These are phyloP conservation scores for Thuidium tamariscinum DNA, from an alignment of 225 moss, liverwort and hornwort genomes.

Conservation along the genomic window DNA sequence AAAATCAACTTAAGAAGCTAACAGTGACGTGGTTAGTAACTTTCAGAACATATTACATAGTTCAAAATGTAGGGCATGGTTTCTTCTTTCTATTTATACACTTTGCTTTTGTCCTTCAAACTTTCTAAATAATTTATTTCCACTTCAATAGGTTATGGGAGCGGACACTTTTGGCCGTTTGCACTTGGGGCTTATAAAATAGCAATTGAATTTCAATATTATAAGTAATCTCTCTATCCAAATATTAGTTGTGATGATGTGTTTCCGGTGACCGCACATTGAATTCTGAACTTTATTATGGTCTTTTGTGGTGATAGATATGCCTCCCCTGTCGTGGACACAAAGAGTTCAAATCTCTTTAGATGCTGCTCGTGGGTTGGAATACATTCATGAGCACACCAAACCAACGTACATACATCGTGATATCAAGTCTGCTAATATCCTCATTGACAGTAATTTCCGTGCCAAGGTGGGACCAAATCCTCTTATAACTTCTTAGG, in stretches of 20 bases:
- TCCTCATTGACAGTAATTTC: conserved; percentile 68
- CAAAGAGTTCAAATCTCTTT: conserved; percentile 81
- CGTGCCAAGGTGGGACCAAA: conserved; percentile 63
- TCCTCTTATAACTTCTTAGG: neutral
- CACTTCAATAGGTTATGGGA: neutral
- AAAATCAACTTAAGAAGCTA: neutral
- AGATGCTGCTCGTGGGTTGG: conserved; percentile 90
- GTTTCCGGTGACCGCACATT: neutral
- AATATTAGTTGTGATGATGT: neutral
- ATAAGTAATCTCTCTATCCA: neutral
- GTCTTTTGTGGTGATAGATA: conserved; percentile 22
- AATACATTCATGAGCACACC: conserved; percentile 96
- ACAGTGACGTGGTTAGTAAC: neutral
- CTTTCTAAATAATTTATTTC: neutral
- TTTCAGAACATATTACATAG: neutral
- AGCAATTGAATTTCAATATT: neutral
- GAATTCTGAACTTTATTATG: neutral
- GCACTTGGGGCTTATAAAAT: neutral
- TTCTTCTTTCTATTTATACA: neutral
- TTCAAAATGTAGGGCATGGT: neutral
- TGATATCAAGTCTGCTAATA: conserved; percentile 93
- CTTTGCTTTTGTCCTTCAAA: neutral
- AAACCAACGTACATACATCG: conserved; percentile 96
- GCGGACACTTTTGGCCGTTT: neutral
- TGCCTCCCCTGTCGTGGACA: conserved; percentile 54